A percentile compares a stretch with the other conserved stretches of the same genome.
These are phyloP conservation scores for Stephanodiscus triporus DNA, from an alignment of 108 stramenopile species.

Conservation along the genomic window DNA sequence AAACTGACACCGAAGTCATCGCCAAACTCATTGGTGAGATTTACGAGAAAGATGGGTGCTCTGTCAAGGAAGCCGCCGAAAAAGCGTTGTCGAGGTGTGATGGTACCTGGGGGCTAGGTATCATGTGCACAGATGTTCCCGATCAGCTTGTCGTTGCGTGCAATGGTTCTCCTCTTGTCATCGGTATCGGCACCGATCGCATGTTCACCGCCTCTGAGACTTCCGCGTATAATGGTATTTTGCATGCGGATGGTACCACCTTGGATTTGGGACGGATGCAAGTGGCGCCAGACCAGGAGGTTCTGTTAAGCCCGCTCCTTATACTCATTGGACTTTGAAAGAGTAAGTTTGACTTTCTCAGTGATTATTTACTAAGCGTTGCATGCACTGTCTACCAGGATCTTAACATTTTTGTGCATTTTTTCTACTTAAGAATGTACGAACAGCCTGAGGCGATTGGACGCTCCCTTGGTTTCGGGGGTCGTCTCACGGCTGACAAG, in stretches of 20 bases:
- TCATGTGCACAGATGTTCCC: constrained; percentile 68
- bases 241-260: constrained; percentile 89
- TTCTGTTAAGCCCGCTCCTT: constrained; percentile 89
- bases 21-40: constrained; percentile 92
- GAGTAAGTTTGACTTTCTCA: constrained; percentile 36
- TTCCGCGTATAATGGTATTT: constrained; percentile 95
- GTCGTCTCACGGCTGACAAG: constrained; percentile 65
- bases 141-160: constrained; percentile 89
- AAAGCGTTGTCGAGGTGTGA: constrained; percentile 80
- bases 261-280: constrained; percentile 89
- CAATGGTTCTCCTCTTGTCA: constrained; percentile 96
- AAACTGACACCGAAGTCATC: constrained; percentile 99
- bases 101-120: constrained; percentile 87
- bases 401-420: neutral
- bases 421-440: constrained; percentile 15
- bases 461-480: constrained; percentile 88
- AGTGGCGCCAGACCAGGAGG: constrained; percentile 84
- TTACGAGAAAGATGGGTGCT: constrained; percentile 51
- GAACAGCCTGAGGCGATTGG: constrained; percentile 98
- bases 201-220: constrained; percentile 97
- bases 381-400: neutral
- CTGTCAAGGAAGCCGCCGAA: constrained; percentile 80
- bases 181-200: constrained; percentile 95
- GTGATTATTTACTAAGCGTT: neutral
- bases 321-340: constrained; percentile 93